Percentiles rank a stretch among this genome's conserved stretches.
Conservation (phyloP, 1,139 yeast genomes). For the Zygoascus meyerae region DNA sequence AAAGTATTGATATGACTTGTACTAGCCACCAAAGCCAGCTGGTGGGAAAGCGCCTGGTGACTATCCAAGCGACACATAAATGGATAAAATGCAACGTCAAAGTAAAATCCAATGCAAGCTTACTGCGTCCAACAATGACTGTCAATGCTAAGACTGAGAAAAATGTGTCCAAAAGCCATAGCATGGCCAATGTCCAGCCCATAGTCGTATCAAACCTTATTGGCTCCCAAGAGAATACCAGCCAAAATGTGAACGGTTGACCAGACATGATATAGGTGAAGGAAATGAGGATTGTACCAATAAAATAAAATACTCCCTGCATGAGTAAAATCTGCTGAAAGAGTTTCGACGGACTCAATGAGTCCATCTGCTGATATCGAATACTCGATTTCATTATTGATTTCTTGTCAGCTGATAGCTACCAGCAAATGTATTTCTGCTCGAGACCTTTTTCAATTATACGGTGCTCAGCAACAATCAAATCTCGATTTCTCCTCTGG, state of each 20-base stretch:
- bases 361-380: slow-evolving; percentile 17
- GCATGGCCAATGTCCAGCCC: slow-evolving; percentile 64
- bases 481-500: too few relatives aligned
- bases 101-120: slow-evolving; percentile 94
- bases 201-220: slow-evolving; percentile 70
- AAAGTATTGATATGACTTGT: slow-evolving; percentile 59
- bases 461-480: too few relatives aligned
- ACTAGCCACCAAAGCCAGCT: slow-evolving; percentile 80
- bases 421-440: too few relatives aligned
- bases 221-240: slow-evolving; percentile 81
- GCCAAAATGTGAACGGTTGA: slow-evolving; percentile 45
- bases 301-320: slow-evolving; percentile 34
- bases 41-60: slow-evolving; percentile 60
- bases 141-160: slow-evolving; percentile 68
- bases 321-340: slow-evolving; percentile 35
- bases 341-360: slow-evolving; percentile 36
- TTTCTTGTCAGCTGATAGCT: too few relatives aligned
- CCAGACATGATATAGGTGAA: slow-evolving; percentile 37
- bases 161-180: slow-evolving; percentile 75
- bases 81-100: slow-evolving; percentile 80
- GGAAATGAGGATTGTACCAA: slow-evolving; percentile 33
- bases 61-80: slow-evolving; percentile 61
- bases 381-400: not conserved
- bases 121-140: slow-evolving; percentile 82
- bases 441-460: too few relatives aligned